Base-by-base conservation (phyloP, 352 stramenopile genomes). In the Globisporangium echinulatum region DNA sequence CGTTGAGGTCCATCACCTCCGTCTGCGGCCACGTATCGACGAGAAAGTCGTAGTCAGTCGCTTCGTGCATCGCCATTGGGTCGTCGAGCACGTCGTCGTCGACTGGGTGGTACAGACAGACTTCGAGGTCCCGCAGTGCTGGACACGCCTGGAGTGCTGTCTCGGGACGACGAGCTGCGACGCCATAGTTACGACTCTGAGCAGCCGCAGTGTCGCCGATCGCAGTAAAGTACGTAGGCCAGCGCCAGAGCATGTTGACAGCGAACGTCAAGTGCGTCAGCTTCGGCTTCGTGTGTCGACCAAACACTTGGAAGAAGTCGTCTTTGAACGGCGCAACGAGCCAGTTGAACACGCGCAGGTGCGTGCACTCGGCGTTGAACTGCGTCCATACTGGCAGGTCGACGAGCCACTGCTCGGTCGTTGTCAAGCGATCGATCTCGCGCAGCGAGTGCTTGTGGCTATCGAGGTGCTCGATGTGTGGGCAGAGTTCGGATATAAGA, bases 311-410 rank as follows among this genome's bases (percentile, higher is more conserved):
- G 15, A 87, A 69, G 57, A 84, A 87, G 0, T 60, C 64, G 17
- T 85, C 77, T 0, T 59, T 72, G 52, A 80, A 83, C 15, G 77
- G 77, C n/a, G 77, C 75, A 19, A 84, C 73, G 0, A 67, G 63
- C 73, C 75, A 85, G 56, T 85, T 85, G 61, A 87, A 87, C 60
- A 83, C 75, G 3, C 68, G 69, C 40, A 87, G 52, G 11, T 76
- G 49, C 8, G 64, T 56, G 33, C 77, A 85, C 10, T 58, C 61
- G 3, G 33, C 49, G 51, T 67, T 78, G 43, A 87, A 87, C 7
- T 52, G 52, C 36, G 72, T 64, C 77, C 77, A 87, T 10, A 63
- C 60, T 0, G 70, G 64, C 3, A 69, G 52, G 5, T 66, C 71
- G 4, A 86, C 49, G 15, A 73, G 62, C 76, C 76, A 86, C 54